These are phyloP conservation scores for Septoria linicola DNA, from an alignment of 2,329 filamentous ascomycete genomes.

Conservation along the genomic window DNA sequence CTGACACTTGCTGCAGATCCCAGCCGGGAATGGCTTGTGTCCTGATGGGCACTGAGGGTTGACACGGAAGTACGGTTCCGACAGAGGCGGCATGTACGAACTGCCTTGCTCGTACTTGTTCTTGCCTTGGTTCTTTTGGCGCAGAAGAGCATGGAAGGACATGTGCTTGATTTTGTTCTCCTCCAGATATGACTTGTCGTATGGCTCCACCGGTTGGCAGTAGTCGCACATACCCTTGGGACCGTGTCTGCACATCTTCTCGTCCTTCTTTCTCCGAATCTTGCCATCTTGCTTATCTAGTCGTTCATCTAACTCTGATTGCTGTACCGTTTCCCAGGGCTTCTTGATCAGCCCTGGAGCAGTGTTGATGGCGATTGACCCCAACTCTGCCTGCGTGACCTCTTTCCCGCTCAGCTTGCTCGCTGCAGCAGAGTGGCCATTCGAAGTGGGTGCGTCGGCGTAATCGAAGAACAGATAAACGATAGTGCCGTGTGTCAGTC, in stretches of 20 bases:
- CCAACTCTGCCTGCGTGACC: slow-evolving; percentile 66
- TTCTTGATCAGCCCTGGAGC: slow-evolving; percentile 70
- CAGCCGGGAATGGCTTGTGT: slow-evolving; percentile 89
- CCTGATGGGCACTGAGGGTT: slow-evolving; percentile 86
- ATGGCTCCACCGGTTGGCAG: slow-evolving; percentile 95
- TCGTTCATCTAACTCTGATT: slow-evolving; percentile 81
- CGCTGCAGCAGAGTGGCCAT: slow-evolving; percentile 49
- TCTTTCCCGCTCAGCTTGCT: slow-evolving; percentile 77
- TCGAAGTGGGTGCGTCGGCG: slow-evolving; percentile 52
- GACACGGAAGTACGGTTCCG: slow-evolving; percentile 89
- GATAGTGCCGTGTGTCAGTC: slow-evolving; percentile 74
- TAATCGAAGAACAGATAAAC: slow-evolving; percentile 77
- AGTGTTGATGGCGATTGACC: slow-evolving; percentile 60
- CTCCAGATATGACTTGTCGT: slow-evolving; percentile 79
- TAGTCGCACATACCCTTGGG: slow-evolving; percentile 99
- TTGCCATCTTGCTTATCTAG: slow-evolving; percentile 89
- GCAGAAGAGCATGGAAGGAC: slow-evolving; percentile 90
- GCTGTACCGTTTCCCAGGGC: slow-evolving; percentile 87
- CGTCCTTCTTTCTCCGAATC: slow-evolving; percentile 71
- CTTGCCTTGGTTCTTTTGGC: slow-evolving; percentile 92
- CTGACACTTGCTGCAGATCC: slow-evolving; percentile 97
- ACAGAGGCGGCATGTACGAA: slow-evolving; percentile 93
- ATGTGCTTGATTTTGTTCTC: slow-evolving; percentile 99
- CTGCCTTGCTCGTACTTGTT: slow-evolving; percentile 93
- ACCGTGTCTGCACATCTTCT: slow-evolving; percentile 91